Evolutionary conservation across 257 asterid species (phyloP).

Genomic region (Solanum chiquidenum): DNA sequence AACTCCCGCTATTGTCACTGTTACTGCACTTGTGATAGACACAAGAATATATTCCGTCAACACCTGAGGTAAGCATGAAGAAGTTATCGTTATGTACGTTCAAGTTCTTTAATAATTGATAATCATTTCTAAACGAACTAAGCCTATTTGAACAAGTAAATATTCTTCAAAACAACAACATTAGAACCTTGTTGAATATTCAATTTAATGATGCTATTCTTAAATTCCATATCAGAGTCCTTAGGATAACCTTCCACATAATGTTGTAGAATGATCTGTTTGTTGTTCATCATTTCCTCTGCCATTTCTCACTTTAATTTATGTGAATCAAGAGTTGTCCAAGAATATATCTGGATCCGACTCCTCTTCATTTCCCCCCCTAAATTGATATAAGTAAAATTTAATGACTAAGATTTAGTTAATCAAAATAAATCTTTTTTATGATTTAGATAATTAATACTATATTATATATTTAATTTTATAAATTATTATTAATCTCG

Average conservation of each 20-base stretch:
- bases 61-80: slow-evolving; percentile 41
- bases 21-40: slow-evolving; percentile 94
- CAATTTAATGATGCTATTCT: background rate
- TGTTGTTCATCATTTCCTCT: background rate
- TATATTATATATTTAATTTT: too few relatives aligned
- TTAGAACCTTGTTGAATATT: slow-evolving; percentile 12
- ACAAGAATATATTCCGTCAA: slow-evolving; percentile 85
- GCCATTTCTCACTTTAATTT: too few relatives aligned
- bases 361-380: too few relatives aligned
- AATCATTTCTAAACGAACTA: background rate
- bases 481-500: too few relatives aligned
- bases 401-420: too few relatives aligned
- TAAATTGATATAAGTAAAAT: too few relatives aligned
- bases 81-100: background rate
- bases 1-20: slow-evolving; percentile 98
- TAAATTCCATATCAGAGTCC: slow-evolving; percentile 1
- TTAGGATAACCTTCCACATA: background rate
- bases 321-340: too few relatives aligned
- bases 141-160: slow-evolving; percentile 18
- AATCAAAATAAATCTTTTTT: too few relatives aligned
- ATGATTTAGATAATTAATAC: too few relatives aligned
- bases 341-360: too few relatives aligned
- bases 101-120: background rate
- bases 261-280: background rate
- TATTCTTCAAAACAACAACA: slow-evolving; percentile 36